A percentile compares a stretch with the other conserved stretches of the same genome.
Conservation (phyloP, 129 eudicot genomes). For the Centrapalus pauciflorus region DNA sequence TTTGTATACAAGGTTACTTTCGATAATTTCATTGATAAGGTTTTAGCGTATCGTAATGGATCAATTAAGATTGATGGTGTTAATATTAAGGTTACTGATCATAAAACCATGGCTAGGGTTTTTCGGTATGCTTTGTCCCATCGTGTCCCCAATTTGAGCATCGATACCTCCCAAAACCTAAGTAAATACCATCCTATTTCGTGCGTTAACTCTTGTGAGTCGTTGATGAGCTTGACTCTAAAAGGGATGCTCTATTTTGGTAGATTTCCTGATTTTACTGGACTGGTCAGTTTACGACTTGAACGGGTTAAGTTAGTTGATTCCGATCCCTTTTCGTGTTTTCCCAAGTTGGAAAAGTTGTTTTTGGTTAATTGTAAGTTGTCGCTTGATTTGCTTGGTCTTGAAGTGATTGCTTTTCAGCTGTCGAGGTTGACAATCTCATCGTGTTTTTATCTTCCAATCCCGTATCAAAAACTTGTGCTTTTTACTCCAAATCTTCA, state of each 20-base stretch:
- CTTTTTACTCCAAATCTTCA: slow-evolving; percentile 12
- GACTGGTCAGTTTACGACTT: slow-evolving; percentile 11
- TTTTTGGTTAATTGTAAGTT: slow-evolving; percentile 24
- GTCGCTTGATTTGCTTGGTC: background rate
- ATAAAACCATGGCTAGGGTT: slow-evolving; percentile 18
- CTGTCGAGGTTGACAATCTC: slow-evolving; percentile 13
- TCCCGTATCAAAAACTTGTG: slow-evolving; percentile 17
- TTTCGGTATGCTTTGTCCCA: background rate
- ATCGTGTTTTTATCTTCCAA: slow-evolving; percentile 23
- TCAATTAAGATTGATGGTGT: slow-evolving; percentile 17
- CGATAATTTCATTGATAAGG: slow-evolving; percentile 12
- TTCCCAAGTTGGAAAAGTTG: slow-evolving; percentile 22
- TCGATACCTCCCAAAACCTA: slow-evolving; percentile 18
- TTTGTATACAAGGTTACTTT: background rate
- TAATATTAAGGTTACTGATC: slow-evolving; percentile 1
- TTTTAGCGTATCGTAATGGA: slow-evolving; percentile 4
- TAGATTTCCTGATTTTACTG: background rate
- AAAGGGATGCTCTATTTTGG: slow-evolving; percentile 23
- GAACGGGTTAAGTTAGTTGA: slow-evolving; percentile 25
- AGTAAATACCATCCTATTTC: slow-evolving; percentile 5
- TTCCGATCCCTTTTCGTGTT: slow-evolving; percentile 19
- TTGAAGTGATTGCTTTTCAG: slow-evolving; percentile 10
- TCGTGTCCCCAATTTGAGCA: slow-evolving; percentile 5
- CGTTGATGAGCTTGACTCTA: slow-evolving; percentile 7
- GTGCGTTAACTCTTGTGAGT: background rate